Conservation (phyloP, 2,329 filamentous ascomycete species). For the Fusarium luffae region DNA sequence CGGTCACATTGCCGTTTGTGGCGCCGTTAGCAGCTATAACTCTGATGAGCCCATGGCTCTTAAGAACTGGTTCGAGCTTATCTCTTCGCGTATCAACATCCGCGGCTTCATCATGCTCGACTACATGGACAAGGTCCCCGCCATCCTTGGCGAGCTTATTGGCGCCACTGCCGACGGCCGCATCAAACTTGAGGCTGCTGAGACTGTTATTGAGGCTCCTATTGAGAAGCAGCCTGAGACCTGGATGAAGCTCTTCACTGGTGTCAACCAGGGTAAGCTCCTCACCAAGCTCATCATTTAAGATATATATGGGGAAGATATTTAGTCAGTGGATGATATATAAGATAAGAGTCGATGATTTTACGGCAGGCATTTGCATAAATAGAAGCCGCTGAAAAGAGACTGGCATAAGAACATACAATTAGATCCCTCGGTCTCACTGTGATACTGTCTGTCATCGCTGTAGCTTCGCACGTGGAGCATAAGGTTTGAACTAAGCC, state of each 20-base stretch:
- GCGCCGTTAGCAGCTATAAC: slow-evolving; percentile 45
- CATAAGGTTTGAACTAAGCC: background rate
- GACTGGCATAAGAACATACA: background rate
- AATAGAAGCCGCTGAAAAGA: background rate
- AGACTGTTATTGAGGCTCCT: slow-evolving; percentile 43
- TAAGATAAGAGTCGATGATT: slow-evolving; percentile 1
- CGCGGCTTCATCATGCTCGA: slow-evolving; percentile 47
- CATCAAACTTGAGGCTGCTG: slow-evolving; percentile 41
- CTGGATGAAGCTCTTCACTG: slow-evolving; percentile 45
- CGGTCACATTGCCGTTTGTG: slow-evolving; percentile 44
- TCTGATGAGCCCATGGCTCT: slow-evolving; percentile 45
- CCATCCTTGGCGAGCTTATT: slow-evolving; percentile 44
- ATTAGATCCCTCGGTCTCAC: background rate
- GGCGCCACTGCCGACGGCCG: slow-evolving; percentile 43
- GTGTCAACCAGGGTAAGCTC: slow-evolving; percentile 46
- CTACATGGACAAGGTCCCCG: slow-evolving; percentile 46
- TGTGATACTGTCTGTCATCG: background rate
- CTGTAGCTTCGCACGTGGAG: background rate
- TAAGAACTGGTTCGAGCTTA: slow-evolving; percentile 47
- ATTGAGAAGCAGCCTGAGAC: slow-evolving; percentile 46
- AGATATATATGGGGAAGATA: background rate
- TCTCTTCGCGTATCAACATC: slow-evolving; percentile 43
- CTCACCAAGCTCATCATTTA: slow-evolving; percentile 44
- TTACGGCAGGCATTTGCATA: slow-evolving; percentile 1
- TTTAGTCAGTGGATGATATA: background rate